Base-by-base conservation (phyloP, 2,329 filamentous ascomycete genomes). In the Hirsutella minnesotensis region DNA sequence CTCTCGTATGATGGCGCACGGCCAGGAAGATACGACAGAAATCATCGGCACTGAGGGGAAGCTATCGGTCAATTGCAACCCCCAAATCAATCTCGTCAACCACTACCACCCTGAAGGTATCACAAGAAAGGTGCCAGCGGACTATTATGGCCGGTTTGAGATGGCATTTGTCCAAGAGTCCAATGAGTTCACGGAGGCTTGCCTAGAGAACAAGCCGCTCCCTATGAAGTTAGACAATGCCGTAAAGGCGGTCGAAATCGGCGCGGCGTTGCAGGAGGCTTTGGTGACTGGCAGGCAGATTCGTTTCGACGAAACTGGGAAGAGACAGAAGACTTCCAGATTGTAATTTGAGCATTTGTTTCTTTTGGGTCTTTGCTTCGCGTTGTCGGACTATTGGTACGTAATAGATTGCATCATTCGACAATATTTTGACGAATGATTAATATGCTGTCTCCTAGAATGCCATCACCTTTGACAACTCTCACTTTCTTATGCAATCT, bases 21-120 rank as follows among this genome's bases (percentile, higher is more conserved):
- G 80, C 0, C 79, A 83, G 57, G 73, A 81, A 47, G 80, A 83
- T 55, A 73, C 69, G 45, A 81, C 79, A 0, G 78, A 83, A 59
- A 72, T 83, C 47, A 78, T 82, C 43, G 80, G 79, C 12, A 83
- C 79, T 1, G 67, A 72, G 49, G 78, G 79, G 34, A 82, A 82
- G 56, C 52, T 83, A 4, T 62, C 67, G 1, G 66, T 83, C 47
- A 83, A 82, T 51, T 68, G 64, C 9, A 71, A 77, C 45, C 78
- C 78, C 3, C 62, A 62, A 35, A 59, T 56, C 3, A 73, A 73
- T 44, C 61, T 79, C 16, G 69, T 81, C 21, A 69, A 76, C 45
- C 64, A 73, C 38, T 70, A 75, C 53, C 65, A 77, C 50, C 40
- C 66, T 0, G 62, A 53, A 1, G 54, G 53, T 1, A 51, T 83